phyloP scores from a whole-genome alignment of 192 early-diverging fungal genomes.

The Entomortierella chlamydospora region DNA sequence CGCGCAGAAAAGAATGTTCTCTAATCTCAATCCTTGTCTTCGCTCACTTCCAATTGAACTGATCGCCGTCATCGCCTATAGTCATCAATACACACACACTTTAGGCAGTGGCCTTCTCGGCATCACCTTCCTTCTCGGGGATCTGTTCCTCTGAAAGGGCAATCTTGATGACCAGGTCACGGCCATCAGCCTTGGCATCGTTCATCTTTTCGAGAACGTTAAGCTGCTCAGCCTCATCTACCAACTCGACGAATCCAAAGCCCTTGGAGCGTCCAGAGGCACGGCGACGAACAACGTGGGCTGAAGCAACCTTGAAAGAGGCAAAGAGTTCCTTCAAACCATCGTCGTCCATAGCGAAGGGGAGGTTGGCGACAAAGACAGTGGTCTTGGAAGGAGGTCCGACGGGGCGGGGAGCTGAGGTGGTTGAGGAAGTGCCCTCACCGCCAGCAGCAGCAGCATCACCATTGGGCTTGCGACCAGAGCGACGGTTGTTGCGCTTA shows the following conservation, averaged over 20 bases:
- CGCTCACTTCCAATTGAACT: background rate
- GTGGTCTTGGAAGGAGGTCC: constrained; percentile 74
- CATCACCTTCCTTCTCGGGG: constrained; percentile 12
- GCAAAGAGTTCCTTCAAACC: constrained; percentile 80
- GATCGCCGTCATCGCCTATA: background rate
- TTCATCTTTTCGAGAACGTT: constrained; percentile 75
- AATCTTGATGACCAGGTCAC: constrained; percentile 73
- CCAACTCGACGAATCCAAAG: constrained; percentile 94
- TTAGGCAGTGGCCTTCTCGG: constrained; percentile 9
- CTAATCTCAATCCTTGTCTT: too few species aligned
- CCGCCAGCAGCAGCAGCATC: constrained; percentile 47
- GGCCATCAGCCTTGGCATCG: constrained; percentile 71
- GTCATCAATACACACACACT: background rate
- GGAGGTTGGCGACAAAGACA: constrained; percentile 85
- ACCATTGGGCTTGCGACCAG: constrained; percentile 34
- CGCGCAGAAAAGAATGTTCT: too few species aligned
- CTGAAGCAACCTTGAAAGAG: constrained; percentile 74
- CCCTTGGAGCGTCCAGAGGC: constrained; percentile 85
- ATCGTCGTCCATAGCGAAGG: constrained; percentile 76
- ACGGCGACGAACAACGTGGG: constrained; percentile 78
- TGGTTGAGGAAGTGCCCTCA: constrained; percentile 53
- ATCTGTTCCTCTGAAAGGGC: constrained; percentile 66
- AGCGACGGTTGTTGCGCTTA: constrained; percentile 27
- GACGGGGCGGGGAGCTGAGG: constrained; percentile 51
- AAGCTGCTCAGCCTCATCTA: constrained; percentile 79